Base-by-base conservation (phyloP, 2,329 filamentous ascomycete genomes). In the Trichoderma sp. region DNA sequence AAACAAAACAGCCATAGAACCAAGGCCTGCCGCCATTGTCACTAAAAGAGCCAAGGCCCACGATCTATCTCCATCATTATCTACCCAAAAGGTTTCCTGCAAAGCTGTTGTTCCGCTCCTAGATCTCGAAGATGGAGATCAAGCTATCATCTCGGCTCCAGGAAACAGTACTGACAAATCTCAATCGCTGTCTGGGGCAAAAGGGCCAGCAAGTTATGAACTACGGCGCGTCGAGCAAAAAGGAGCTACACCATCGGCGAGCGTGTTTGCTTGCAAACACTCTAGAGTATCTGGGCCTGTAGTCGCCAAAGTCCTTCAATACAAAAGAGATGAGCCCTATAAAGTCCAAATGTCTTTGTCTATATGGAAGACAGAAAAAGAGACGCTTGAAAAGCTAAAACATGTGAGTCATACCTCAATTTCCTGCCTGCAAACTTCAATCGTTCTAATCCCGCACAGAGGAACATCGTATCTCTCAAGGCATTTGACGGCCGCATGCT, bases 401-500 rank as follows among this genome's bases (percentile, higher is more conserved):
- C 66, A 68, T 46, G 66, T 63, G 49, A 16, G 58, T 59, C 11
- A 5, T 14, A 4, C 56, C 16, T 2, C 3, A 5, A 7, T 28
- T 6, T 24, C 21, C 5, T 4, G 3, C 2, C 24, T 28, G 14
- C 18, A 24, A 18, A 7, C 1, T 21, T 4, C n/a, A n/a, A n/a
- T n/a, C 11, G 4, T n/a, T 32, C 55, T 59, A 67, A 67, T 14
- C 3, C 5, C 13, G 11, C n/a, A 5, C 10, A 67, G 65, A 52
- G 13, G 59, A 59, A 52, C 30, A 39, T 67, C 21, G 30, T 67
- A 30, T 37, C 65, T 2, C 28, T 60, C 5, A 52, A 60, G n/a
- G 65, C 55, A 1, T 52, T 67, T 28, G 65, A 67, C 54, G 65
- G 55, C 2, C 65, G 65, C 39, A 51, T 67, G 43, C 24, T 67